Evolutionary conservation across 331 rosid species (phyloP), one percentile per base, ranked within the genome.

Genomic region (Acacia pycnantha): DNA sequence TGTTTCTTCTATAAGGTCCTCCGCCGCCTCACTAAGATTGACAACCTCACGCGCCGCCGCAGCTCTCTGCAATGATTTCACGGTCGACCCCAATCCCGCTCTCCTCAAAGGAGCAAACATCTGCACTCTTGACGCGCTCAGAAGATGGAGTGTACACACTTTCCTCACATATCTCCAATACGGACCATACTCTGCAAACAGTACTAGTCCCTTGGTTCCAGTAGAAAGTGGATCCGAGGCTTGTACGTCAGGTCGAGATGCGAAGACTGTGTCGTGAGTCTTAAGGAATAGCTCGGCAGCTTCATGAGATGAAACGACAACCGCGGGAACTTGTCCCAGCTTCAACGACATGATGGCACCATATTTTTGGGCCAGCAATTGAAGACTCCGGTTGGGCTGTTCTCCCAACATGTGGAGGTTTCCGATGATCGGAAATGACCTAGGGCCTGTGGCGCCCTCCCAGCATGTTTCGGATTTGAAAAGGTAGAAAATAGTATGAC

Each of bases 91-190:
- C 14, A 89, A 13, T 70, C 70, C 88, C 4, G 31, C 77, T n/a
- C 24, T 71, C 54, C 90, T 82, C 76, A 79, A 0, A 8, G 83
- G 78, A 48, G 73, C 84, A 24, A 79, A 85, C 58, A 77, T 50
- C 43, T 76, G 74, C 5, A 79, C 75, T 51, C 71, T 87, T 0
- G 84, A 78, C 0, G 81, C 69, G 6, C 76, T 77, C 1, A 87
- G 46, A 33, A 90, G 86, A 2, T 85, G 79, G 0, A 41, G 18
- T 1, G 70, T 79, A 51, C 87, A 70, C n/a, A 89, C 1, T 70
- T 84, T 89, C 78, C 88, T 83, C 22, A 81, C 16, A 67, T 65
- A 56, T 22, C 85, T 89, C 90, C 88, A 82, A 18, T 83, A 87
- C 0, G 83, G 18, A 19, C 89, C 91, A 21, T 85, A 85, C 26